Evolutionary conservation across 768 basidiomycete genomes (phyloP).

Genomic region (Crassisporium funariophilum): DNA sequence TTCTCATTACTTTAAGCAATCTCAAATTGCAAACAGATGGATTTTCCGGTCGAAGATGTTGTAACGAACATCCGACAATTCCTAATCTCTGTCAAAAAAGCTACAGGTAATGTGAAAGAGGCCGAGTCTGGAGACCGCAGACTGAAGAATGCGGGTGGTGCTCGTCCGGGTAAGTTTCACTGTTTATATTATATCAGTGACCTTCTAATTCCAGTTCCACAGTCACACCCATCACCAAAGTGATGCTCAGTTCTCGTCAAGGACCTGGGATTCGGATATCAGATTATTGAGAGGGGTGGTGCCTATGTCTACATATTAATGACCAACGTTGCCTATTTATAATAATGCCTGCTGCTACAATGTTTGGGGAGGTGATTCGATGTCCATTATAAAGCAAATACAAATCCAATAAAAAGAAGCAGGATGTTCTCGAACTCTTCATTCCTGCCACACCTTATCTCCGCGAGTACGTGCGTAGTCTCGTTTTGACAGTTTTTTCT

Average conservation of each 20-base stretch:
- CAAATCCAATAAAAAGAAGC: conserved; percentile 3
- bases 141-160: conserved; percentile 36
- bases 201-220: conserved; percentile 6
- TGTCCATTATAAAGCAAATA: too few relatives aligned
- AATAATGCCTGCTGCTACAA: too few relatives aligned
- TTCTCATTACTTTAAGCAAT: neutral
- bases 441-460: conserved; percentile 24
- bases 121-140: conserved; percentile 43
- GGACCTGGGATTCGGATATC: conserved; percentile 90
- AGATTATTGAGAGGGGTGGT: conserved; percentile 53
- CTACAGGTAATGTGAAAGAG: conserved; percentile 69
- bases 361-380: too few relatives aligned
- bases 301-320: conserved; percentile 10
- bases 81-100: conserved; percentile 70
- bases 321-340: too few relatives aligned
- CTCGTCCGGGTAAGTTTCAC: conserved; percentile 48
- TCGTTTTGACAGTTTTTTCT: conserved; percentile 26
- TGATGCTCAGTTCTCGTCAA: conserved; percentile 81
- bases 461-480: conserved; percentile 33
- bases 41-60: conserved; percentile 76
- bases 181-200: conserved; percentile 17
- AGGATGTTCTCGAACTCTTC: neutral
- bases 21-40: conserved; percentile 47
- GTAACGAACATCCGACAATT: conserved; percentile 80
- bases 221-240: conserved; percentile 80